Base-by-base conservation (phyloP, 2,329 filamentous ascomycete genomes). In the Akanthomyces dipterigenus region DNA sequence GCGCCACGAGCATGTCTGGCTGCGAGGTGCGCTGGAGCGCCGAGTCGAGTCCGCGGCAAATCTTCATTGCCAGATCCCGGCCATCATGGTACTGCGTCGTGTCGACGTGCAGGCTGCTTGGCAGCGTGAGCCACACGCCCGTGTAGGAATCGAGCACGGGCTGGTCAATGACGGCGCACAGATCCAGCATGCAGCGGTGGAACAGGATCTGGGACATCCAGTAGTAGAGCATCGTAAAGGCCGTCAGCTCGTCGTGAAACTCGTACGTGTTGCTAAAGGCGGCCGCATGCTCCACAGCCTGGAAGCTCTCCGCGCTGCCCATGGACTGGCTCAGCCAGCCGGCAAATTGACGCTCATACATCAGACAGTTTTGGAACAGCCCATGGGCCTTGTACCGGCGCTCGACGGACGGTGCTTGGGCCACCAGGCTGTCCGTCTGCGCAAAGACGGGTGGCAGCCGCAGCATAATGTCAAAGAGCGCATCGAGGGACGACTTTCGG, bases 181-280 rank as follows among this genome's bases (percentile, higher is more conserved):
- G 70, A 18, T 67, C 66, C 62, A 77, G 76, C 45, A 84, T 75
- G 65, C 76, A 80, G 11, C 76, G 78, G 63, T 80, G 77, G 51
- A 85, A 76, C 14, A 78, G 65, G 31, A 84, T 72, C 50, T 81
- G 76, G 1, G 77, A 69, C 63, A 80, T 76, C 82, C 82, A 85
- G 68, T 82, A 84, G 67, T 81, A 80, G 14, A 82, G 69, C 64
- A 84, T 78, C 50, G 75, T 74, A 36, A 82, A 64, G 0, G 81
- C 78, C 0, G 78, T 75, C 14, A 73, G 65, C 20, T 73, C 67
- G 65, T 80, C 76, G 31, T 71, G 72, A 67, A 84, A 84, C 12
- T 70, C 72, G 63, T 79, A 78, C 2, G 72, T 69, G 46, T 77
- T 76, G 14, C 73, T 67, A 64, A 83, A 83, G 0, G 80, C 79